phyloP scores from a whole-genome alignment of 2,329 filamentous ascomycete genomes.

The Akanthomyces dipterigenus region DNA sequence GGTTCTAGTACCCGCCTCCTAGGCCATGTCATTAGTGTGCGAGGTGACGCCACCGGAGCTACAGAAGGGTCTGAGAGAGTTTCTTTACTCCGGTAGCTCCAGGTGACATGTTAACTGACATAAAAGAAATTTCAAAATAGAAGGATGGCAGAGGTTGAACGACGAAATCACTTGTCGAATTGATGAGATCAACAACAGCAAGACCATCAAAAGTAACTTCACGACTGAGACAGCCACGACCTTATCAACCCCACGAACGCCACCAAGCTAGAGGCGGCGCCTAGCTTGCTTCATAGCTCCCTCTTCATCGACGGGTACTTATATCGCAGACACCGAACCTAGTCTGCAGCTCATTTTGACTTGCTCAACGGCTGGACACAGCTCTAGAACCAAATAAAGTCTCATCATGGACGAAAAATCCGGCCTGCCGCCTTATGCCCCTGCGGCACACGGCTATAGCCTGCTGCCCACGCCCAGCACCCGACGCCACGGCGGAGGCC shows the following conservation, averaged over 20 bases:
- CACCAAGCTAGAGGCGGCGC: not conserved
- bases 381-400: not conserved
- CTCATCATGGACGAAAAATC: slow-evolving; percentile 14
- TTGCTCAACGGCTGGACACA: not conserved
- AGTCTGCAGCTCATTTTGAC: not conserved
- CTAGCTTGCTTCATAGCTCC: not conserved
- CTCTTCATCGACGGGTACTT: not conserved
- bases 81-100: too few species aligned
- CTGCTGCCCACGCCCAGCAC: slow-evolving; percentile 15
- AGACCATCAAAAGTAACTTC: too few species aligned
- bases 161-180: too few species aligned
- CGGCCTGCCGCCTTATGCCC: slow-evolving; percentile 10
- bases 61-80: too few species aligned
- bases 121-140: not conserved
- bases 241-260: slow-evolving; percentile 1
- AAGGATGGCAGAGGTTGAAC: too few species aligned
- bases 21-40: not conserved
- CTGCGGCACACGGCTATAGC: slow-evolving; percentile 11
- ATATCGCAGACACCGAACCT: not conserved
- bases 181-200: too few species aligned
- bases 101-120: too few species aligned
- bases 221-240: not conserved
- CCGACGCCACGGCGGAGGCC: slow-evolving; percentile 14
- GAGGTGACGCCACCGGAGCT: not conserved
- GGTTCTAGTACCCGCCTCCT: slow-evolving; percentile 8